Evolutionary conservation across 2,329 filamentous ascomycete species (phyloP), one percentile per base, ranked within the genome.

Genomic region (Aspergillus caelatus): DNA sequence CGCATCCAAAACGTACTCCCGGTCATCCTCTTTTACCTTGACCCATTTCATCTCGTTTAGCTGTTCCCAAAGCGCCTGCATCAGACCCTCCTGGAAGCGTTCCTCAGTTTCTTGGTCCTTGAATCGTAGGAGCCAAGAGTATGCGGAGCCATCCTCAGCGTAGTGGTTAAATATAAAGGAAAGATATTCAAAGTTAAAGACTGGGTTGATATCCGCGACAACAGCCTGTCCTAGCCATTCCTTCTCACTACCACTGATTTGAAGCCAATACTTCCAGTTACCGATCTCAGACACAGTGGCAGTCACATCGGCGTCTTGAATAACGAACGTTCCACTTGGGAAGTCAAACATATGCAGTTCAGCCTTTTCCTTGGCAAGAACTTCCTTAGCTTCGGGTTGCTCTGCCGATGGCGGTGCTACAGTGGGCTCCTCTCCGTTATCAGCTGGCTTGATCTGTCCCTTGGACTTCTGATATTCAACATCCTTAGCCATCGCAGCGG

Each of bases 121-220:
- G 82, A 99, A 99, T 16, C 94, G 89, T 41, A 99, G 82, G 16
- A 99, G 86, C 94, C 95, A 99, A 1, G 95, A 99, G 77, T 94
- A 96, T 5, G 95, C 94, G 1, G 91, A 91, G 2, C 94, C 93
- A 77, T 97, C 92, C 41, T 89, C 86, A 16, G 91, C 87, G 76
- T 97, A 98, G 76, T 97, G 93, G 74, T 99, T 99, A 85, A 99
- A 99, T 73, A 99, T 97, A 77, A 98, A 98, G 0, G 94, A 98
- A n/a, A 97, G 84, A 72, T 94, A 98, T 77, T 99, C 95, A 69
- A 97, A 98, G 80, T 98, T 98, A 83, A 98, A 99, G 23, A 99
- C 94, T 0, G 95, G 95, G 72, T 98, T 98, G 78, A 98, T 93
- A 70, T 99, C 95, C 8, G 92, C 90, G 34, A 93, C 84, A 34